These are phyloP conservation scores for Pythium dissimile DNA, from an alignment of 352 stramenopile species.

Conservation along the genomic window DNA sequence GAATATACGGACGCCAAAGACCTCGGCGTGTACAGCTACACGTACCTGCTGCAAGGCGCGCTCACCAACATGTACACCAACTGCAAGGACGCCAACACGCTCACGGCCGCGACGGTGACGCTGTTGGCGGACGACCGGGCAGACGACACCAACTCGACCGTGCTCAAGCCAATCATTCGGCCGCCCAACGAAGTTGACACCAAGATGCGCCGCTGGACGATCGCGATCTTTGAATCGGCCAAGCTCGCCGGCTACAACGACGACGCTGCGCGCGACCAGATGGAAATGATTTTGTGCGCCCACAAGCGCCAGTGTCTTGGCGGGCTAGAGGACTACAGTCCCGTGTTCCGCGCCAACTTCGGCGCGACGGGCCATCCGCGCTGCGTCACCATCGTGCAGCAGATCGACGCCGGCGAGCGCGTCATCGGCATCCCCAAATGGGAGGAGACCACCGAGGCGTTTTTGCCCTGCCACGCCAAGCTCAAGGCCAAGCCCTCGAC, in stretches of 20 bases:
- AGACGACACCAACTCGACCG: background rate
- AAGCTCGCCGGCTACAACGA: conserved; percentile 43
- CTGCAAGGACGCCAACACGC: conserved; percentile 35
- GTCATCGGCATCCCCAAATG: conserved; percentile 47
- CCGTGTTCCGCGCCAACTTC: conserved; percentile 45
- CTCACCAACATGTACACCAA: conserved; percentile 52
- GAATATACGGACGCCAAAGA: conserved; percentile 50
- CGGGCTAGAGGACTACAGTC: conserved; percentile 38
- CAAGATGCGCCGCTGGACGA: conserved; percentile 36
- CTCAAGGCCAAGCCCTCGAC: background rate
- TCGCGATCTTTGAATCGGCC: conserved; percentile 46
- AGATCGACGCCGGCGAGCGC: conserved; percentile 28
- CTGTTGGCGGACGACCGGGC: conserved; percentile 6
- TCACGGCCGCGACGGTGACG: conserved; percentile 10
- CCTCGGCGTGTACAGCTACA: conserved; percentile 59
- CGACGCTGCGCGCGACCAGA: conserved; percentile 34
- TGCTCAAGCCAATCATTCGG: conserved; percentile 2
- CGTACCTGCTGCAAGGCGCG: conserved; percentile 43
- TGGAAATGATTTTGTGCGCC: conserved; percentile 50
- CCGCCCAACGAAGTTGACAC: conserved; percentile 21
- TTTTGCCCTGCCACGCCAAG: conserved; percentile 14
- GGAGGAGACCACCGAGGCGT: conserved; percentile 24
- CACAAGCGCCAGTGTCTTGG: conserved; percentile 52
- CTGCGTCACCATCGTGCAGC: conserved; percentile 41
- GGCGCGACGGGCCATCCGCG: conserved; percentile 36